Evolutionary conservation across 164 flowering plant species (phyloP), one percentile per base, ranked within the genome.

Genomic region (Hamamelis virginiana): DNA sequence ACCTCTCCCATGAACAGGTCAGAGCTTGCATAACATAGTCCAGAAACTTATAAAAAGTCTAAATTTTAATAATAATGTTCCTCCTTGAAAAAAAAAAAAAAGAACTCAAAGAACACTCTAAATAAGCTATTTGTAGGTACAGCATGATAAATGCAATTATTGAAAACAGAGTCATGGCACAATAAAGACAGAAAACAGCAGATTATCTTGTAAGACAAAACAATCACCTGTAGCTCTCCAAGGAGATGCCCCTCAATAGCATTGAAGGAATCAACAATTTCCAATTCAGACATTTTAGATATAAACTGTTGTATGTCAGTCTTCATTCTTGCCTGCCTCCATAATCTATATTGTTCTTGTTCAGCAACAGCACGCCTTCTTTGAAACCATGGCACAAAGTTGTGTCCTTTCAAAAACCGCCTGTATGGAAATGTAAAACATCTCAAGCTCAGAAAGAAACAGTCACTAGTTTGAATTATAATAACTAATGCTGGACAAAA

Each of bases 331-430:
- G 97, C 98, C 81, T 83, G 88, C 80, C 88, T 87, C 99, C 98
- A 96, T 60, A 93, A 71, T 74, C 83, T 86, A 67, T 84, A 85
- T 48, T 96, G 99, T 77, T 96, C 97, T 74, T 86, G 90, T 72
- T 90, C 96, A 64, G 98, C 94, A 77, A 86, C 88, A 51, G 91
- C 84, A 70, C 96, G 89, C 75, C 89, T 90, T 80, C 95, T 84
- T 76, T 83, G 89, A 79, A 96, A 96, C 99, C 99, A 96, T 47
- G 98, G 97, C 83, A 75, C 73, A 71, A 93, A 96, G 78, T 93
- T 93, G 41, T 84, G 83, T 26, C 99, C 99, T 57, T 78, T 85
- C 74, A 93, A 72, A 76, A 96, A 96, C 56, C 89, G 91, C 84
- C 97, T 96, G 75, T 46, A 62, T 56, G 26, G 26, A 67, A 66